Conservation (phyloP, 73 alveolate species). For the Stentor roeselii region DNA sequence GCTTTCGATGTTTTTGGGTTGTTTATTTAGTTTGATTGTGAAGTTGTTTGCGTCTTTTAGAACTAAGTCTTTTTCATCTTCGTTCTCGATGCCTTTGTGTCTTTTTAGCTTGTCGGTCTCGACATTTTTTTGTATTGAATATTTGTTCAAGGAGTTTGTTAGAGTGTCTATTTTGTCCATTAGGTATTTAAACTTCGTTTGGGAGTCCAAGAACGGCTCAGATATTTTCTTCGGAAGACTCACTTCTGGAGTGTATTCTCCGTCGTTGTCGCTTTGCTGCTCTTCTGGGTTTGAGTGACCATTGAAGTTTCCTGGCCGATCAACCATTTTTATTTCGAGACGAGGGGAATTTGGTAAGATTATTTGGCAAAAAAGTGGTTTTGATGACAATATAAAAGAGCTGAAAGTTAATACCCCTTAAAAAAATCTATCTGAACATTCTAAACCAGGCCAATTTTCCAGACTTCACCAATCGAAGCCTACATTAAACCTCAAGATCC, state of each 20-base stretch:
- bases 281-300: too few species aligned
- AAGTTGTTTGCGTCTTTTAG: not conserved
- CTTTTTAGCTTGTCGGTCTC: not conserved
- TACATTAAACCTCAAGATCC: too few species aligned
- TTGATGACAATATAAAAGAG: too few species aligned
- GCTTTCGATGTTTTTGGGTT: slow-evolving; percentile 79
- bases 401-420: too few species aligned
- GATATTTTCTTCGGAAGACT: not conserved
- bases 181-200: not conserved
- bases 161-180: not conserved
- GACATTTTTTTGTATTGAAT: not conserved
- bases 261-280: not conserved
- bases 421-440: too few species aligned
- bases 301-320: too few species aligned
- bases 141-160: not conserved
- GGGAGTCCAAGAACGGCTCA: not conserved
- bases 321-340: too few species aligned
- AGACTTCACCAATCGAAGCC: too few species aligned
- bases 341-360: too few species aligned
- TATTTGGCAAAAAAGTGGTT: too few species aligned
- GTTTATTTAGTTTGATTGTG: slow-evolving; percentile 25
- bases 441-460: too few species aligned
- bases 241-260: not conserved
- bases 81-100: not conserved
- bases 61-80: not conserved